Evolutionary conservation across 2,329 filamentous ascomycete genomes (phyloP).

Genomic region (Thielaviopsis ethacetica): DNA sequence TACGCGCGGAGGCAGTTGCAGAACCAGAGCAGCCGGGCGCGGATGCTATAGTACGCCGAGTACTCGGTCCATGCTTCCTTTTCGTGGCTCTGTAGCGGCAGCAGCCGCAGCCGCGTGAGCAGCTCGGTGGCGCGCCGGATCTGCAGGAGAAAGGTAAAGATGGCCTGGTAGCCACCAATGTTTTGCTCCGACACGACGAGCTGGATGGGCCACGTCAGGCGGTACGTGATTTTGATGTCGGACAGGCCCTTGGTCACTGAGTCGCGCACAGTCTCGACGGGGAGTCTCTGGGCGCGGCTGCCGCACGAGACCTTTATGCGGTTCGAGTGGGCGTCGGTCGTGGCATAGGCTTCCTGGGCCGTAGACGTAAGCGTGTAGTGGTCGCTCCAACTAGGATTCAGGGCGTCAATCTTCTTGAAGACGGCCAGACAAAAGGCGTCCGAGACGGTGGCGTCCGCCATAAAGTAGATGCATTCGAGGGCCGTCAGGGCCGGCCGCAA

Average conservation of each 20-base stretch:
- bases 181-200: slow-evolving; percentile 58
- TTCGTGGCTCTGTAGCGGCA: slow-evolving; percentile 24
- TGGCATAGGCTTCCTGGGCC: slow-evolving; percentile 53
- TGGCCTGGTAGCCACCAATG: slow-evolving; percentile 48
- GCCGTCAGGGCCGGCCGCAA: slow-evolving; percentile 48
- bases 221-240: slow-evolving; percentile 49
- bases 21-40: slow-evolving; percentile 63
- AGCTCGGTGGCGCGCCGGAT: slow-evolving; percentile 52
- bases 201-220: slow-evolving; percentile 46
- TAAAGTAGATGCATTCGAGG: slow-evolving; percentile 59
- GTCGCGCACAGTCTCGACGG: slow-evolving; percentile 30
- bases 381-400: slow-evolving; percentile 54
- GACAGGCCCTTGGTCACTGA: slow-evolving; percentile 43
- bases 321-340: slow-evolving; percentile 35
- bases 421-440: slow-evolving; percentile 50
- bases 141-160: slow-evolving; percentile 66
- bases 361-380: slow-evolving; percentile 65
- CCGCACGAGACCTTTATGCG: slow-evolving; percentile 44
- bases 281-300: slow-evolving; percentile 22
- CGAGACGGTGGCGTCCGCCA: slow-evolving; percentile 53
- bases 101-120: slow-evolving; percentile 38
- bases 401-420: slow-evolving; percentile 57
- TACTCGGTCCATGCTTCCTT: slow-evolving; percentile 25
- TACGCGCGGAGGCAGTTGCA: slow-evolving; percentile 59
- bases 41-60: slow-evolving; percentile 40